These are phyloP conservation scores for Leonotis leonurus DNA, from an alignment of 257 asterid species.

Conservation along the genomic window DNA sequence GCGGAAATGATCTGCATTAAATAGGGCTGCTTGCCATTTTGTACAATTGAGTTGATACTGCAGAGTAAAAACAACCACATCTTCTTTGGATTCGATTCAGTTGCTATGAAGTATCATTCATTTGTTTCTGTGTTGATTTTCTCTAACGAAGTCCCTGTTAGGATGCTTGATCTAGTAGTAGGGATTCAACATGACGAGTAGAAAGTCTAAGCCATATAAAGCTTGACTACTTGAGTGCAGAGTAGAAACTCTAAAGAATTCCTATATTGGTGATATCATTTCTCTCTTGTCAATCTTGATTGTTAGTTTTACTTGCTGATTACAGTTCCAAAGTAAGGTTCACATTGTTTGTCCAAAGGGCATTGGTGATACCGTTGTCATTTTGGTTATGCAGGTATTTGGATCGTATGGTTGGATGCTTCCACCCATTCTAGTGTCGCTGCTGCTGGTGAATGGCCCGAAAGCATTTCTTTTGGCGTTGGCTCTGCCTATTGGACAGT, in stretches of 20 bases:
- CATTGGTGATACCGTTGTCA: too few relatives aligned
- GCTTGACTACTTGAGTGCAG: too few relatives aligned
- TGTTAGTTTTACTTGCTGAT: background rate
- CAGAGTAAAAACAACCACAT: too few relatives aligned
- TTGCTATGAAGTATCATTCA: too few relatives aligned
- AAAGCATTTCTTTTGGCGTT: conserved; percentile 78
- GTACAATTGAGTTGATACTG: background rate
- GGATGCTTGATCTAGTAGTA: background rate
- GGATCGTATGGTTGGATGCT: conserved; percentile 59
- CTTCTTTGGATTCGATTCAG: too few relatives aligned
- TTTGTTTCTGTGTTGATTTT: too few relatives aligned
- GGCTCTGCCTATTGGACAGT: conserved; percentile 58
- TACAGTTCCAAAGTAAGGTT: background rate
- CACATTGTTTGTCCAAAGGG: too few relatives aligned
- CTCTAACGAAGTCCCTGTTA: background rate
- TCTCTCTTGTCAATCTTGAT: background rate
- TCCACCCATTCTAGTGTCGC: conserved; percentile 41
- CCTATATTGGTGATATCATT: background rate
- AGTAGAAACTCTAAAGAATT: too few relatives aligned
- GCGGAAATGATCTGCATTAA: background rate
- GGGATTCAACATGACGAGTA: too few relatives aligned
- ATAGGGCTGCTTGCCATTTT: background rate
- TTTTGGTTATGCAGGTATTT: conserved; percentile 73
- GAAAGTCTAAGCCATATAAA: too few relatives aligned
- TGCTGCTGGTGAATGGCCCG: conserved; percentile 57